A percentile compares a stretch with the other conserved stretches of the same genome.
Evolutionary conservation across 1,284 basidiomycete genomes (phyloP).

Genomic region (Anthracocystis walkeri): DNA sequence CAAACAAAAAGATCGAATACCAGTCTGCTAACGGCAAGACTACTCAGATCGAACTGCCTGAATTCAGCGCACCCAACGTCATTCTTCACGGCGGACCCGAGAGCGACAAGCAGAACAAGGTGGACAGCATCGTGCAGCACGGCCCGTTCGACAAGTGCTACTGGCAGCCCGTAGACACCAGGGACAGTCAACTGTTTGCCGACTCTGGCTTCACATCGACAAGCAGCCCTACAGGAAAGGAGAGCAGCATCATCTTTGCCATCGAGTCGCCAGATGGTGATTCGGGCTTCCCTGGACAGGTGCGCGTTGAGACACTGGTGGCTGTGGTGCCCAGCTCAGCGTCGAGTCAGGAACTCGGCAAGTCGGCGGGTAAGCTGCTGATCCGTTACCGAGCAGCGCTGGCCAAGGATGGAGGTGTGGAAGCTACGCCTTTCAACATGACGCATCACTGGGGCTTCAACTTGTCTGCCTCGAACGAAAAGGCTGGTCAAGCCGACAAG

Average conservation of each 20-base stretch:
- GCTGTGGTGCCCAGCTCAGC: constrained; percentile 38
- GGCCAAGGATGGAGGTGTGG: constrained; percentile 26
- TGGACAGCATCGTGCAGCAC: constrained; percentile 38
- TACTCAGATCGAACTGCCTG: constrained; percentile 32
- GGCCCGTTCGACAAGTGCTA: constrained; percentile 62
- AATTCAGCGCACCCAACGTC: constrained; percentile 52
- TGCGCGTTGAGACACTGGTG: constrained; percentile 59
- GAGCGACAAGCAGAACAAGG: constrained; percentile 25
- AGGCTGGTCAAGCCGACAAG: constrained; percentile 36
- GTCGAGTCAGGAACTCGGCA: constrained; percentile 30
- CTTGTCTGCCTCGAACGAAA: constrained; percentile 41
- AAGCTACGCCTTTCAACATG: constrained; percentile 64
- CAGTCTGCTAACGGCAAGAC: constrained; percentile 37
- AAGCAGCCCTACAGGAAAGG: constrained; percentile 20
- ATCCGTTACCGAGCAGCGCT: constrained; percentile 61
- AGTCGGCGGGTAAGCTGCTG: constrained; percentile 47
- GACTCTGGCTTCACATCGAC: constrained; percentile 41
- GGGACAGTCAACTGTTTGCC: constrained; percentile 38
- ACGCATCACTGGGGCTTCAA: constrained; percentile 69
- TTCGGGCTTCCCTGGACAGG: constrained; percentile 58
- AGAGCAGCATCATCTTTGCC: constrained; percentile 50
- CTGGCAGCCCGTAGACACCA: constrained; percentile 49
- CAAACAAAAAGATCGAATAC: constrained; percentile 45
- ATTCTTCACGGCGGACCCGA: constrained; percentile 64
- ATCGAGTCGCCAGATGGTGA: constrained; percentile 58